Conservation (phyloP, 2,329 filamentous ascomycete genomes). For the Aspergillus ustus region DNA sequence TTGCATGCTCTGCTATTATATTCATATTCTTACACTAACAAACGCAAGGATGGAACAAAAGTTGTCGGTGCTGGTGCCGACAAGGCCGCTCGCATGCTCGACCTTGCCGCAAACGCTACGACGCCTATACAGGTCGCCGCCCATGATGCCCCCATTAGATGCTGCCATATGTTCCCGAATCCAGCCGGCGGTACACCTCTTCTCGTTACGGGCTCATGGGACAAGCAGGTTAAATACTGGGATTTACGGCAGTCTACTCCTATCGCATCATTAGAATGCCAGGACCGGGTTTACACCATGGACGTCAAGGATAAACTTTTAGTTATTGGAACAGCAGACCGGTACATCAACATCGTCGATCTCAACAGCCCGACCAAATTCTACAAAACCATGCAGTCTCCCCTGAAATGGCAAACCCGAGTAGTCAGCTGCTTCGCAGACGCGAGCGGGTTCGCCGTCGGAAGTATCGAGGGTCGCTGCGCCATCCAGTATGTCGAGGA, state of each 20-base stretch:
- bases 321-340: constrained; percentile 89
- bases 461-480: constrained; percentile 94
- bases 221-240: constrained; percentile 63
- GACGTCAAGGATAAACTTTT: constrained; percentile 87
- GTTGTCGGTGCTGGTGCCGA: constrained; percentile 86
- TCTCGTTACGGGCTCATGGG: constrained; percentile 80
- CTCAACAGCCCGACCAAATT: constrained; percentile 85
- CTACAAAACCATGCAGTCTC: constrained; percentile 95
- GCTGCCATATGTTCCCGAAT: constrained; percentile 77
- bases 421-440: constrained; percentile 95
- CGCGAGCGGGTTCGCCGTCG: constrained; percentile 88
- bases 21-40: constrained; percentile 9
- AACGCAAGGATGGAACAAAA: constrained; percentile 79
- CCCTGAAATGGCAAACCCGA: constrained; percentile 96
- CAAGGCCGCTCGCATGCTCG: constrained; percentile 86
- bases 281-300: constrained; percentile 76
- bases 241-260: constrained; percentile 56
- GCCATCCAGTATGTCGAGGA: constrained; percentile 99
- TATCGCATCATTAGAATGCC: constrained; percentile 52
- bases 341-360: constrained; percentile 95
- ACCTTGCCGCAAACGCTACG: constrained; percentile 66
- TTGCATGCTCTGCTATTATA: neutral
- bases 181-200: constrained; percentile 63
- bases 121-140: constrained; percentile 72
- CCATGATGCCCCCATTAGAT: constrained; percentile 82